These are phyloP conservation scores for Pseudonectria foliicola DNA, from an alignment of 2,329 filamentous ascomycete genomes.

Conservation along the genomic window DNA sequence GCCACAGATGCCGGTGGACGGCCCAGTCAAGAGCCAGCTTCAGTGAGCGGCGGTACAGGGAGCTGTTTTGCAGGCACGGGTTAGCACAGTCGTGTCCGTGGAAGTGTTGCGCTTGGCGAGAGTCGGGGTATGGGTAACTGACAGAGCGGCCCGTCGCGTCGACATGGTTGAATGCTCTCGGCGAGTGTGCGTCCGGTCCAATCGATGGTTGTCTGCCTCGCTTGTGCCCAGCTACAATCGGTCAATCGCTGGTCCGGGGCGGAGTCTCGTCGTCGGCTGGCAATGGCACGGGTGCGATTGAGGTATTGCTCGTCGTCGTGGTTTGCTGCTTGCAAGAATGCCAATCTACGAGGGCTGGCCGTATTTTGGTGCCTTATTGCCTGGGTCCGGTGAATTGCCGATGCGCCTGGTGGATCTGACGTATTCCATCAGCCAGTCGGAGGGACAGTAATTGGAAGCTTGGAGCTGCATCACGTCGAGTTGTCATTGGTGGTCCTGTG, in stretches of 20 bases:
- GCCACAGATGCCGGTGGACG: slow-evolving; percentile 87
- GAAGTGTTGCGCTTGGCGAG: slow-evolving; percentile 4
- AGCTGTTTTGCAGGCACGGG: slow-evolving; percentile 34
- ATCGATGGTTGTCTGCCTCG: no score
- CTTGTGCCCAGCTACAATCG: slow-evolving; percentile 9
- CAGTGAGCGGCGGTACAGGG: slow-evolving; percentile 84
- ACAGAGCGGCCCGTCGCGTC: slow-evolving; percentile 44
- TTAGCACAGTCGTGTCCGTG: slow-evolving; percentile 8
- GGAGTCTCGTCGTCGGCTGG: slow-evolving; percentile 7
- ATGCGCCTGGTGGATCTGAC: not conserved
- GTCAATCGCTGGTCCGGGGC: slow-evolving; percentile 13
- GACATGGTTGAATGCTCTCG: slow-evolving; percentile 17
- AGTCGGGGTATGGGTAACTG: slow-evolving; percentile 22
- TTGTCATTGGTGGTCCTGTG: no score
- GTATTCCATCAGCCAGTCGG: no score
- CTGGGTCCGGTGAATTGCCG: slow-evolving; percentile 16
- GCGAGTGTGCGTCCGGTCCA: slow-evolving; percentile 1
- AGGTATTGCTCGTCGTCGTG: slow-evolving; percentile 7
- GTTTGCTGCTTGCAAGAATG: slow-evolving; percentile 12
- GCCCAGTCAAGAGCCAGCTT: slow-evolving; percentile 95
- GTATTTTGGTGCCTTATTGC: slow-evolving; percentile 15
- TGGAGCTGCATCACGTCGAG: no score
- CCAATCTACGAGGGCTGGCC: slow-evolving; percentile 9
- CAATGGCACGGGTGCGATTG: slow-evolving; percentile 8
- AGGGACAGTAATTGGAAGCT: no score